phyloP scores from a whole-genome alignment of 257 asterid genomes.

The Solanum gracilifrons region DNA sequence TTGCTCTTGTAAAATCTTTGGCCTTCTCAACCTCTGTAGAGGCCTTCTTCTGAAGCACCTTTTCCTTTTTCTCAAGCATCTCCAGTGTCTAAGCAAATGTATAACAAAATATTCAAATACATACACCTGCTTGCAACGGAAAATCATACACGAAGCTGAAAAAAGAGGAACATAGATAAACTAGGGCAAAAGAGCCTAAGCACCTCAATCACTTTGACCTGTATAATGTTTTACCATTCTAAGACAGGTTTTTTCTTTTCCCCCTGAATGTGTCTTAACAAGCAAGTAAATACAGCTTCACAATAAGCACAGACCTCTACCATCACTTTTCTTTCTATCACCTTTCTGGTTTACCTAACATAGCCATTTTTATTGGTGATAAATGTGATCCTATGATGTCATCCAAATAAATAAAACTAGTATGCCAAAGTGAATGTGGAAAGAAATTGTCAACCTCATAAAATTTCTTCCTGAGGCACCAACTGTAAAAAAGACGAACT shows the following conservation, averaged over 20 bases:
- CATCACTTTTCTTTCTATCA: background rate
- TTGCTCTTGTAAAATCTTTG: constrained; percentile 6
- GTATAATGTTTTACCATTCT: background rate
- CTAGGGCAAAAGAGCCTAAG: background rate
- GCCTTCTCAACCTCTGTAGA: constrained; percentile 14
- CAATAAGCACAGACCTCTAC: background rate
- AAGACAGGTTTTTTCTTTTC: background rate
- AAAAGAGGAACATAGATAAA: background rate
- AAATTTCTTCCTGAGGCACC: background rate
- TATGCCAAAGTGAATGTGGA: background rate
- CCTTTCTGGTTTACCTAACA: background rate
- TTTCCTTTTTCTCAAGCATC: constrained; percentile 20
- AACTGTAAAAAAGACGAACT: background rate
- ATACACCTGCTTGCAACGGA: background rate
- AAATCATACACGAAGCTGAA: background rate
- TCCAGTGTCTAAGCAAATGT: constrained; percentile 11
- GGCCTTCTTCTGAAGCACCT: constrained; percentile 19
- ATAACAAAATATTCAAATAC: background rate
- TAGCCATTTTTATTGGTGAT: background rate
- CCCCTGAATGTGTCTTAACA: background rate
- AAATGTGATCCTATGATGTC: background rate
- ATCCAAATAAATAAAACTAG: background rate
- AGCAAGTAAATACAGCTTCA: background rate
- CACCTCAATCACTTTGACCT: background rate
- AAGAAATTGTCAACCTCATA: background rate